These are phyloP conservation scores for Murraya koenigii DNA, from an alignment of 345 rosid genomes.

Conservation along the genomic window DNA sequence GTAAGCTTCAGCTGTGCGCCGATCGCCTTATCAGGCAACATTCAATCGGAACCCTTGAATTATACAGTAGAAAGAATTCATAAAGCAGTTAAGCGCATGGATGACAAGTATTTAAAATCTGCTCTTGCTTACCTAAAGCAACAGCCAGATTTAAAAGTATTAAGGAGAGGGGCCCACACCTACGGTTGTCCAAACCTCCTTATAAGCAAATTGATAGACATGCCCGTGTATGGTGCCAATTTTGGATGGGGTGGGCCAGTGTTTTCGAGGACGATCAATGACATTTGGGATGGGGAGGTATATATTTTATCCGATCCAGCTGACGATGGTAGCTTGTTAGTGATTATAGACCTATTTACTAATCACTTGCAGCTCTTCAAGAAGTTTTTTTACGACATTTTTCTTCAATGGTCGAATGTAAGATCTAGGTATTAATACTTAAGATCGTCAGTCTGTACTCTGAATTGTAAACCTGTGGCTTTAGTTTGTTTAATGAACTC, in stretches of 20 bases:
- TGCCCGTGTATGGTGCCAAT: conserved; percentile 47
- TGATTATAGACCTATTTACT: conserved; percentile 35
- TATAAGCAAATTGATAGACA: conserved; percentile 42
- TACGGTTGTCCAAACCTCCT: conserved; percentile 56
- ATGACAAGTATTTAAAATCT: conserved; percentile 46
- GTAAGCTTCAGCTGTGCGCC: background rate
- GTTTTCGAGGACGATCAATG: conserved; percentile 44
- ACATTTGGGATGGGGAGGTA: conserved; percentile 37
- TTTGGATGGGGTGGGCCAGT: conserved; percentile 60
- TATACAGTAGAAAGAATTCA: background rate
- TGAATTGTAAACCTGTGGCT: too few relatives aligned
- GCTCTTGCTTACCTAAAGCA: conserved; percentile 33
- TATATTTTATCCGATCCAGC: conserved; percentile 39
- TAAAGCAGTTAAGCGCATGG: conserved; percentile 24
- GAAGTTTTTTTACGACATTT: conserved; percentile 32
- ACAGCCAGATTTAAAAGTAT: conserved; percentile 20
- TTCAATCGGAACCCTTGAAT: background rate
- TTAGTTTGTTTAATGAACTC: too few relatives aligned
- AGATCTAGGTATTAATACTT: background rate
- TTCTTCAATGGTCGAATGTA: background rate
- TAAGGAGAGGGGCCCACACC: conserved; percentile 34
- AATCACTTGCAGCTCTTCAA: conserved; percentile 45
- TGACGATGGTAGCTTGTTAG: conserved; percentile 41
- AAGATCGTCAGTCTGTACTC: background rate
- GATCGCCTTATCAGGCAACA: background rate